Conservation (phyloP, 371 early-diverging fungal species). For the Syncephalastrum racemosum region DNA sequence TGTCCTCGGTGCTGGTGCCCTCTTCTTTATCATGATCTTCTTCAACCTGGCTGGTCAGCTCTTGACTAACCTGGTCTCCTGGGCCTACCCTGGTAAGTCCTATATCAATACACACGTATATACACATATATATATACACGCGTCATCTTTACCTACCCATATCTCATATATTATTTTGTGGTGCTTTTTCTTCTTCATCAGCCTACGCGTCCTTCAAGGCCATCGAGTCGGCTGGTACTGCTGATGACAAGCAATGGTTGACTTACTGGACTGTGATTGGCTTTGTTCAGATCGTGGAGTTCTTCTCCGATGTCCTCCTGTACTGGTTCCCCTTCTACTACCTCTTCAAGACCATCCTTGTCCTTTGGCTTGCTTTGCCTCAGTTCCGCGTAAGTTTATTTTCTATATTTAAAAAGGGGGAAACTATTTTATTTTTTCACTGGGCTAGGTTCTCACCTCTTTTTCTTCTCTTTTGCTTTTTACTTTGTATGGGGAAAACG, state of each 20-base stretch:
- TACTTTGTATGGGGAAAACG: not conserved
- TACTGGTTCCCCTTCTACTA: conserved; percentile 96
- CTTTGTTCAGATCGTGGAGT: conserved; percentile 80
- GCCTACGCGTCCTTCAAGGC: conserved; percentile 93
- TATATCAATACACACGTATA: conserved; percentile 13
- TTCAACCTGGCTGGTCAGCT: conserved; percentile 85
- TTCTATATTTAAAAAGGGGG: not conserved
- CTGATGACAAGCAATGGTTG: conserved; percentile 91
- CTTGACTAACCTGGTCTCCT: conserved; percentile 84
- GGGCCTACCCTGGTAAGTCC: conserved; percentile 79
- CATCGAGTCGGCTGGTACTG: conserved; percentile 74
- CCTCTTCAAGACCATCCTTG: conserved; percentile 82
- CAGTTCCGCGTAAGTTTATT: conserved; percentile 64
- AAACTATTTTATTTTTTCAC: not conserved
- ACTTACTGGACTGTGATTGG: conserved; percentile 88
- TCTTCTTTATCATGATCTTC: conserved; percentile 75
- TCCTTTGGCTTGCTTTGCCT: conserved; percentile 85
- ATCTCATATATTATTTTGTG: conserved; percentile 9
- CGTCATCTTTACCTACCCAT: not conserved
- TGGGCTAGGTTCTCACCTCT: not conserved
- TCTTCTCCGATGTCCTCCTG: conserved; percentile 79
- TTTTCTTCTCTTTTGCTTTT: not conserved
- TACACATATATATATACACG: not conserved
- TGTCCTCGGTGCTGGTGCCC: conserved; percentile 56
- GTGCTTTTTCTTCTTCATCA: conserved; percentile 12